Base-by-base conservation (phyloP, 1,139 yeast genomes). In the Blastobotrys niveus region DNA sequence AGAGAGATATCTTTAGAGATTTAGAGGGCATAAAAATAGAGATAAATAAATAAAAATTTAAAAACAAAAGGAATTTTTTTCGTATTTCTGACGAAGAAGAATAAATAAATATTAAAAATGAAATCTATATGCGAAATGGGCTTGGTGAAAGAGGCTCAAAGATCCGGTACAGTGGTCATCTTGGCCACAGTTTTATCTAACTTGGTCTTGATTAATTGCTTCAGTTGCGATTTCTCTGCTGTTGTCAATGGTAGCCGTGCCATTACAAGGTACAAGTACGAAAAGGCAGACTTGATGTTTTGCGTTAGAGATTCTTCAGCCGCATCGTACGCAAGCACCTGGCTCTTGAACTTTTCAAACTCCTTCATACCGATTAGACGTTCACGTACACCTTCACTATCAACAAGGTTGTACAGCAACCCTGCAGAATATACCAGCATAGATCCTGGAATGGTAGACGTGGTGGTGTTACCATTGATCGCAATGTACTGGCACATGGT, bases 361-460 rank as follows among this genome's bases (percentile, higher is more conserved):
- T 29, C 3, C 15, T 17, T 9, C 17, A 19, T 12, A 4, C 10
- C 7, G n/a, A 2, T 3, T 17, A 39, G 20, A n/a, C 26, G 8
- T 15, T 39, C 43, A 8, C 32, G 31, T 10, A 43, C 38, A 14
- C 38, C 34, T 17, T 36, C 31, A 18, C 42, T 38, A 10, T 43
- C 46, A 7, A 34, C 26, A 8, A 43, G 38, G 21, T 43, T 43
- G 32, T 43, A 43, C n/a, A 43, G 34, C 34, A 43, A 25, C 2
- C 46, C 46, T 2, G 42, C 27, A 14, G 39, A 8, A 18, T 33
- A 43, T n/a, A 32, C 46, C 20, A 38, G 34, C 30, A 41, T 22
- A 5, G 36, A 22, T n/a, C 44, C 44, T 2, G 44, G 24, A 4
- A 41, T 12, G n/a, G n/a, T n/a, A n/a, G n/a, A n/a, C n/a, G n/a